Evolutionary conservation across 805 yeast species (phyloP), one percentile per base, ranked within the genome.

Genomic region (Saccharomycopsis capsularis): DNA sequence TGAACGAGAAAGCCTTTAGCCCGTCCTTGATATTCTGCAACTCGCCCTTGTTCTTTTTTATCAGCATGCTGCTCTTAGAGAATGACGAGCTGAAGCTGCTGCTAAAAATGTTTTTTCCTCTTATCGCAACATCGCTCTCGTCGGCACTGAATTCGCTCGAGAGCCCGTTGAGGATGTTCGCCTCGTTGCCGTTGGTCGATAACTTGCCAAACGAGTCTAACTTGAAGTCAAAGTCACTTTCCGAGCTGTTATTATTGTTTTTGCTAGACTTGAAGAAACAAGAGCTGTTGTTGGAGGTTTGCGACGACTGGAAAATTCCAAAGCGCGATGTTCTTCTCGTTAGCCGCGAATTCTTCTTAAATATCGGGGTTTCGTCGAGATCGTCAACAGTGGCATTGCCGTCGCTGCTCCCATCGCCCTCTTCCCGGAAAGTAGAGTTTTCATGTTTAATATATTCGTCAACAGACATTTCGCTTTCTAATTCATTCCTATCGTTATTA

Each of bases 131-230:
- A 30, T 34, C 39, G 35, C n/a, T 37, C 16, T 44, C 40, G 22
- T 36, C 32, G 11, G 44, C 21, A 5, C 34, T 16, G 6, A 36
- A 30, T 3, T 29, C 38, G 15, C n/a, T 38, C 1, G 39, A 21
- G 7, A 15, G 7, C 19, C 19, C 16, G 11, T 21, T 32, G 27
- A 30, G 39, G 29, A 16, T 27, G 16, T 30, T 27, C 6, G n/a
- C 4, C n/a, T n/a, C n/a, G 6, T 16, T 42, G n/a, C 24, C 38
- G 23, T 42, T 34, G 22, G 21, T 42, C 19, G 52, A 40, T 15
- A 50, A 15, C 35, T 53, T 39, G 1, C 55, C 55, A 42, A 52
- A 52, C 25, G 48, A 16, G 36, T 52, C 55, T 19, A 52, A 36
- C 15, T 45, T 44, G 38, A 52, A 48, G 29, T 39, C 51, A 16